Percentiles rank a stretch among this genome's conserved stretches.
Conservation (phyloP, 1,284 basidiomycete species). For the Ganoderma lucidum region DNA sequence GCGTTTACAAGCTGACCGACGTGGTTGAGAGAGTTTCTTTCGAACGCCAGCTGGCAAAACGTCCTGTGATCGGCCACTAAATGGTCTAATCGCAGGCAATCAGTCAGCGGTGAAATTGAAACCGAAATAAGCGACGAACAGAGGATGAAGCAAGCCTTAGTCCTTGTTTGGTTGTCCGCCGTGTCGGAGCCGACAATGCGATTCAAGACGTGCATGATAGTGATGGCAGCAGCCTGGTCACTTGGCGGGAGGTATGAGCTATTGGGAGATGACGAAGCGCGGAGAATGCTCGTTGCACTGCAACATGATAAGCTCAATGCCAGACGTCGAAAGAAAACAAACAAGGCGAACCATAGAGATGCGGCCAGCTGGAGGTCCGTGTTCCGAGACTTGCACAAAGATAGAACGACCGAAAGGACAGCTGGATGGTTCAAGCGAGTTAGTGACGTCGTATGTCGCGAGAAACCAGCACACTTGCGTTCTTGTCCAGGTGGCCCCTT, state of each 20-base stretch:
- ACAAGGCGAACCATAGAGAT: conserved; percentile 62
- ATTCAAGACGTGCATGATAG: conserved; percentile 70
- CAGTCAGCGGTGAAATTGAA: background rate
- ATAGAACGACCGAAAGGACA: conserved; percentile 50
- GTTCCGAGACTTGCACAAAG: conserved; percentile 61
- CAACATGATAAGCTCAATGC: background rate
- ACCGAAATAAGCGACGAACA: conserved; percentile 42
- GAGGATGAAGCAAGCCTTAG: conserved; percentile 75
- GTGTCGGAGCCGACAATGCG: conserved; percentile 56
- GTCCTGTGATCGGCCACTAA: conserved; percentile 75
- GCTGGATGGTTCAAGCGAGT: conserved; percentile 23
- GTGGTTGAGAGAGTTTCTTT: conserved; percentile 64
- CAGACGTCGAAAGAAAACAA: background rate
- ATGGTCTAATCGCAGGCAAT: conserved; percentile 54
- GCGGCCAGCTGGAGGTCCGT: conserved; percentile 72
- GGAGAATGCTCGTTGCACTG: conserved; percentile 67
- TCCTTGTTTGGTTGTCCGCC: conserved; percentile 53
- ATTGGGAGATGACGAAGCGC: conserved; percentile 44
- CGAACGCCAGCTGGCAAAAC: conserved; percentile 69
- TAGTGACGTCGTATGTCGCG: background rate
- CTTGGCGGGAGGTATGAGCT: conserved; percentile 28
- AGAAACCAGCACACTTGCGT: conserved; percentile 37
- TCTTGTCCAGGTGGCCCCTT: conserved; percentile 49
- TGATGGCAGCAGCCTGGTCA: conserved; percentile 57
- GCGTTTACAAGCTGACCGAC: conserved; percentile 57